A percentile compares a stretch with the other conserved stretches of the same genome.
Conservation (phyloP, 768 basidiomycete genomes). For the Tulasnella sp. region DNA sequence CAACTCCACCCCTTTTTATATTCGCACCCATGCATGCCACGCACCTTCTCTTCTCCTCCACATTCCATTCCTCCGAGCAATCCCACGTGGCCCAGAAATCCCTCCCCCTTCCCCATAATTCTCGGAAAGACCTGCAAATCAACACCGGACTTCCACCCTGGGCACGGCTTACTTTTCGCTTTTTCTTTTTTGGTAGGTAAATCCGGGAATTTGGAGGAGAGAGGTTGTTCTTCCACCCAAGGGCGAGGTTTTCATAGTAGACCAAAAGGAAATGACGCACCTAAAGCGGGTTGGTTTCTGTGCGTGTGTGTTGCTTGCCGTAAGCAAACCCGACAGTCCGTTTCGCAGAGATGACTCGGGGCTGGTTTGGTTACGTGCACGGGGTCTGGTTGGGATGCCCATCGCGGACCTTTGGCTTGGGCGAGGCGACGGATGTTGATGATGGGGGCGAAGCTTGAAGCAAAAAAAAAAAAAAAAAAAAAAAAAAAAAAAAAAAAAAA, state of each 20-base stretch:
- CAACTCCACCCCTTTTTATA: background rate
- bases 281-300: too few relatives aligned
- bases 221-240: too few relatives aligned
- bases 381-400: too few relatives aligned
- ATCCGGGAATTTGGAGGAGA: background rate
- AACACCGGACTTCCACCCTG: background rate
- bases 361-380: too few relatives aligned
- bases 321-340: too few relatives aligned
- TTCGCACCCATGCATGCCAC: constrained; percentile 1
- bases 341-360: too few relatives aligned
- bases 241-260: too few relatives aligned
- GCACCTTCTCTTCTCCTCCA: constrained; percentile 34
- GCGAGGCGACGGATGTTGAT: background rate
- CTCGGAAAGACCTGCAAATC: background rate
- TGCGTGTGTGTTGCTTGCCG: too few relatives aligned
- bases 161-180: background rate
- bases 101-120: background rate
- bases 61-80: constrained; percentile 46
- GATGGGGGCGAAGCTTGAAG: background rate
- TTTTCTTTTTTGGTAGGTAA: background rate
- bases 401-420: too few relatives aligned
- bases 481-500: too few relatives aligned
- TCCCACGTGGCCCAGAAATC: background rate
- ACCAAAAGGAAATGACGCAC: too few relatives aligned
- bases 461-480: too few relatives aligned